A percentile compares a stretch with the other conserved stretches of the same genome.
Conservation (phyloP, 768 basidiomycete genomes). For the Suillus decipiens region DNA sequence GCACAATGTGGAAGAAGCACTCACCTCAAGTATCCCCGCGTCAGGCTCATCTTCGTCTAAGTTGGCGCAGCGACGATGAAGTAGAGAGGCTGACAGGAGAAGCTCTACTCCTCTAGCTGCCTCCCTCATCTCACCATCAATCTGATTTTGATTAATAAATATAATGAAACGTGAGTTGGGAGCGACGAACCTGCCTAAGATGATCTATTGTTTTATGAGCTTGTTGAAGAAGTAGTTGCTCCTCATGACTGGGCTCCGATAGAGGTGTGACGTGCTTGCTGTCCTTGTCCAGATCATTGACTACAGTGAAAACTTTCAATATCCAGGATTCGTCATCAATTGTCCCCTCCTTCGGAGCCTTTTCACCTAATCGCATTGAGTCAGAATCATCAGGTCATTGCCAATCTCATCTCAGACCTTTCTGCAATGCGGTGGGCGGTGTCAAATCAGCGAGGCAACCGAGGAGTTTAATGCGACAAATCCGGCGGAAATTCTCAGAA, state of each 20-base stretch:
- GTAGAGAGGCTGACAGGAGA: slow-evolving; percentile 65
- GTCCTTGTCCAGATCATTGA: slow-evolving; percentile 62
- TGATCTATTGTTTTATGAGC: slow-evolving; percentile 44
- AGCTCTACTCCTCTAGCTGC: slow-evolving; percentile 67
- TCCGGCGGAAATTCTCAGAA: slow-evolving; percentile 68
- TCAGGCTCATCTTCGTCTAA: slow-evolving; percentile 50
- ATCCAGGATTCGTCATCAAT: slow-evolving; percentile 83
- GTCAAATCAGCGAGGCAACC: slow-evolving; percentile 75
- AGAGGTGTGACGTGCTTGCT: slow-evolving; percentile 63
- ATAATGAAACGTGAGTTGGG: not conserved
- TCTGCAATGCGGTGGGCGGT: slow-evolving; percentile 47
- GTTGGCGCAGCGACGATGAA: slow-evolving; percentile 72
- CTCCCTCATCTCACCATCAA: slow-evolving; percentile 19
- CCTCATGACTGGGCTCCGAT: slow-evolving; percentile 56
- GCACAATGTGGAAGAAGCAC: slow-evolving; percentile 11
- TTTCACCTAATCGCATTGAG: slow-evolving; percentile 38
- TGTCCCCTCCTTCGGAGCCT: slow-evolving; percentile 54
- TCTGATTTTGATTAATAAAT: slow-evolving; percentile 12
- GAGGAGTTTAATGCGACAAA: slow-evolving; percentile 71
- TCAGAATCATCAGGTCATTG: not conserved
- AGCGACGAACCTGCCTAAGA: slow-evolving; percentile 44
- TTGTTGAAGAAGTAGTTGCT: slow-evolving; percentile 44
- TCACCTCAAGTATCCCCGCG: slow-evolving; percentile 63
- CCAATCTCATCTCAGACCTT: slow-evolving; percentile 41
- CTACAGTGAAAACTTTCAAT: slow-evolving; percentile 57